Evolutionary conservation across 2,329 filamentous ascomycete species (phyloP).

Genomic region (Xenoacremonium recifei): DNA sequence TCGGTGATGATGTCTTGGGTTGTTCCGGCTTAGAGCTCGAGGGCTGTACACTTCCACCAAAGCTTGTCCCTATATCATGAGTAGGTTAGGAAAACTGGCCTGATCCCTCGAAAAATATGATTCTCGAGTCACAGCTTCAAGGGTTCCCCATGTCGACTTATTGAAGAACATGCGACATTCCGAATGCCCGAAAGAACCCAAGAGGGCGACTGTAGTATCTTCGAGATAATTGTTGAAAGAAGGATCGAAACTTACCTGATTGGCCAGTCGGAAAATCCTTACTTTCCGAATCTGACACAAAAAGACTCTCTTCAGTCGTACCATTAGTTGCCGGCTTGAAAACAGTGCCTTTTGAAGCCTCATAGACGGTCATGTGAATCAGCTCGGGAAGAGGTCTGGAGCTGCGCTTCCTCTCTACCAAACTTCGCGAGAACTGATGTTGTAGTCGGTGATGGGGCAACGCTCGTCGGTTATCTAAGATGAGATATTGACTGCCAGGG

Average conservation of each 20-base stretch:
- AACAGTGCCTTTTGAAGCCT: conserved; percentile 30
- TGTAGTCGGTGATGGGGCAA: conserved; percentile 49
- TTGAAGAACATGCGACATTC: too few species aligned
- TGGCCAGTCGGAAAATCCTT: conserved; percentile 14
- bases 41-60: conserved; percentile 20
- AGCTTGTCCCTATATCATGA: conserved; percentile 25
- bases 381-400: conserved; percentile 50
- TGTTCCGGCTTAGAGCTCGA: conserved; percentile 14
- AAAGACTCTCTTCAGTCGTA: conserved; percentile 27
- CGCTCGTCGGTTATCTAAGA: conserved; percentile 42
- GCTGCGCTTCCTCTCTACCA: conserved; percentile 62
- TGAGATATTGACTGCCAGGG: conserved; percentile 37
- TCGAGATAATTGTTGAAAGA: too few species aligned
- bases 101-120: conserved; percentile 25
- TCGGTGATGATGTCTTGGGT: conserved; percentile 14
- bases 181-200: too few species aligned
- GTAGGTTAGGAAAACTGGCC: conserved; percentile 28
- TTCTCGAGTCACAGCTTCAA: conserved; percentile 15
- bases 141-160: conserved; percentile 3
- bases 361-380: conserved; percentile 55
- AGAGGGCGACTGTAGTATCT: too few species aligned
- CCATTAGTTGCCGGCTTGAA: conserved; percentile 12
- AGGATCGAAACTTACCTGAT: conserved; percentile 29
- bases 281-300: conserved; percentile 22
- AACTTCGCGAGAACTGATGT: conserved; percentile 53